Evolutionary conservation across 257 asterid genomes (phyloP).

Genomic region (Voacanga thouarsii): DNA sequence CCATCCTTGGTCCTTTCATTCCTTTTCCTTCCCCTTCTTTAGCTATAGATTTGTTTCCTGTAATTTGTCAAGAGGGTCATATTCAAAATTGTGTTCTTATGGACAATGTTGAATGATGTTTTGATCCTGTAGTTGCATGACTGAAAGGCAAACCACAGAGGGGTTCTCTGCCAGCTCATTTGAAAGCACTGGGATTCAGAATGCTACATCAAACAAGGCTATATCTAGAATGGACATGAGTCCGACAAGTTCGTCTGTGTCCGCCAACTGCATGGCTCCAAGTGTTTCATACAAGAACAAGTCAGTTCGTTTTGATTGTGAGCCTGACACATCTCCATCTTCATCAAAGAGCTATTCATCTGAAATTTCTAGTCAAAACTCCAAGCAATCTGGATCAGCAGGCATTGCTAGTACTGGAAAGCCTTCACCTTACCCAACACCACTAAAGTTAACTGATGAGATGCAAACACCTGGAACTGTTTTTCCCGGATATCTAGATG

Average conservation of each 20-base stretch:
- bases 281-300: conserved; percentile 25
- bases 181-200: conserved; percentile 23
- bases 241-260: conserved; percentile 30
- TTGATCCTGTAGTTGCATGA: conserved; percentile 44
- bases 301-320: conserved; percentile 20
- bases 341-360: conserved; percentile 48
- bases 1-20: background rate
- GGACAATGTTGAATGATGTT: background rate
- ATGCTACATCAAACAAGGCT: conserved; percentile 21
- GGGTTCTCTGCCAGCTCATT: conserved; percentile 1
- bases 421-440: conserved; percentile 72
- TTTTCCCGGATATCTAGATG: conserved; percentile 56
- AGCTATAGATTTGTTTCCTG: background rate
- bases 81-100: background rate
- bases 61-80: background rate
- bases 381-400: conserved; percentile 35
- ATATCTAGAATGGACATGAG: conserved; percentile 14
- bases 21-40: background rate
- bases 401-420: conserved; percentile 26
- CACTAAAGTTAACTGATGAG: conserved; percentile 68
- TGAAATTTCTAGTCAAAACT: conserved; percentile 35
- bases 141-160: conserved; percentile 27
- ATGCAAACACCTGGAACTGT: conserved; percentile 94
- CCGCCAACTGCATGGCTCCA: conserved; percentile 37
- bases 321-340: conserved; percentile 21